Percentiles rank a stretch among this genome's conserved stretches.
These are phyloP conservation scores for Abortiporus biennis DNA, from an alignment of 1,284 basidiomycete species.

Conservation along the genomic window DNA sequence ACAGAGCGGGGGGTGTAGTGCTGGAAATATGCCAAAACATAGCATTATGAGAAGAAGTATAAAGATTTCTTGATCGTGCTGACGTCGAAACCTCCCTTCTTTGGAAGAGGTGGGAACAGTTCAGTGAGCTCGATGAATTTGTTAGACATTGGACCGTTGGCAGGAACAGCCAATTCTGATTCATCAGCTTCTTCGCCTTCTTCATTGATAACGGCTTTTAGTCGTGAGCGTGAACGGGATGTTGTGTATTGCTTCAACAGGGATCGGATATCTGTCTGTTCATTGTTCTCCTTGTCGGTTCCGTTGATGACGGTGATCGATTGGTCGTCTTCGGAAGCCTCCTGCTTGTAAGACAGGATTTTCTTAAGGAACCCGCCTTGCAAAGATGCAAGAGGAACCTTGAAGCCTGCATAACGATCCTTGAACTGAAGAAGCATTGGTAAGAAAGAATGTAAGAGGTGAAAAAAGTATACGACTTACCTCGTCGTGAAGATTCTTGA, in stretches of 20 bases:
- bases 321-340: conserved; percentile 14
- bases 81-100: conserved; percentile 89
- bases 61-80: conserved; percentile 73
- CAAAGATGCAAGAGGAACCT: conserved; percentile 61
- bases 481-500: conserved; percentile 56
- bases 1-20: too few relatives aligned
- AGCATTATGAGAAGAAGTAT: conserved; percentile 84
- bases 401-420: conserved; percentile 72
- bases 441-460: background rate
- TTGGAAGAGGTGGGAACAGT: conserved; percentile 78
- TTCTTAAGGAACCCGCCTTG: conserved; percentile 29
- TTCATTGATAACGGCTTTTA: too few relatives aligned
- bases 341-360: conserved; percentile 13
- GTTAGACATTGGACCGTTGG: conserved; percentile 10
- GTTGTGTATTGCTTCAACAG: too few relatives aligned
- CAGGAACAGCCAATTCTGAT: conserved; percentile 16
- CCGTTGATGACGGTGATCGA: too few relatives aligned
- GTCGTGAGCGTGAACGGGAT: too few relatives aligned
- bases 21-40: too few relatives aligned
- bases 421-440: conserved; percentile 47
- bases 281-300: too few relatives aligned
- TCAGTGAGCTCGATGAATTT: conserved; percentile 77
- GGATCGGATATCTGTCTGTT: too few relatives aligned
- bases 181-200: conserved; percentile 3
- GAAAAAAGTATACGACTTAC: conserved; percentile 29